These are phyloP conservation scores for Mortierella alpina DNA, from an alignment of 192 early-diverging fungal species.

Conservation along the genomic window DNA sequence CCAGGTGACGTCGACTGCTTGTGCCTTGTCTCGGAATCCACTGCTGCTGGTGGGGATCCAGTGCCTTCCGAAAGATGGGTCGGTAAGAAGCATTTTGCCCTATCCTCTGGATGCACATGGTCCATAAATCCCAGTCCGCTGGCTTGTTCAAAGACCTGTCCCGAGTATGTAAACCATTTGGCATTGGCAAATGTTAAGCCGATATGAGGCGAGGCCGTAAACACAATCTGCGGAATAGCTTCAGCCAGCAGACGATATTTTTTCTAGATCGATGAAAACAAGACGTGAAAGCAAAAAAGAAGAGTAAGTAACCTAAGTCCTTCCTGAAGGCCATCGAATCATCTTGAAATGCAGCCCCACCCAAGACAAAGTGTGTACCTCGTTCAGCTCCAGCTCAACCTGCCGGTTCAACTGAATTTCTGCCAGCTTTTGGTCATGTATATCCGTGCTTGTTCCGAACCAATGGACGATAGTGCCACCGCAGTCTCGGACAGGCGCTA, in stretches of 20 bases:
- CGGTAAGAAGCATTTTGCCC: slow-evolving; percentile 58
- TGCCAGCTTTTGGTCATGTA: slow-evolving; percentile 65
- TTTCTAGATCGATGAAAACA: slow-evolving; percentile 23
- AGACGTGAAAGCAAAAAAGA: background rate
- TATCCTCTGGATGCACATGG: slow-evolving; percentile 66
- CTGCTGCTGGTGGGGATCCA: slow-evolving; percentile 7
- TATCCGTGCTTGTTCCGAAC: slow-evolving; percentile 68
- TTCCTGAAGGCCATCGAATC: too few species aligned
- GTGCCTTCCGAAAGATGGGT: slow-evolving; percentile 41
- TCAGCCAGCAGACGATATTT: slow-evolving; percentile 69
- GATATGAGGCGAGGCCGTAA: slow-evolving; percentile 60
- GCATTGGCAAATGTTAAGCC: slow-evolving; percentile 66
- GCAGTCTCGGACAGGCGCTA: slow-evolving; percentile 61
- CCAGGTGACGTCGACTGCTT: slow-evolving; percentile 31
- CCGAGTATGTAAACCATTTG: slow-evolving; percentile 67
- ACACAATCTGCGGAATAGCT: slow-evolving; percentile 71
- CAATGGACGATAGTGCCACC: slow-evolving; percentile 66
- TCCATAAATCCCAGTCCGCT: slow-evolving; percentile 65
- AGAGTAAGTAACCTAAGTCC: background rate
- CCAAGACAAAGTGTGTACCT: slow-evolving; percentile 27
- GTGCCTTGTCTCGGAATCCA: background rate
- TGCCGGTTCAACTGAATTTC: slow-evolving; percentile 59
- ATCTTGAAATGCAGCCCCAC: too few species aligned
- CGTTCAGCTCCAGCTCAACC: slow-evolving; percentile 63
- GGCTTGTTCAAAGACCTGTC: slow-evolving; percentile 60